phyloP scores from a whole-genome alignment of 1,139 yeast species.

The Sugiyamaella neomexicana region DNA sequence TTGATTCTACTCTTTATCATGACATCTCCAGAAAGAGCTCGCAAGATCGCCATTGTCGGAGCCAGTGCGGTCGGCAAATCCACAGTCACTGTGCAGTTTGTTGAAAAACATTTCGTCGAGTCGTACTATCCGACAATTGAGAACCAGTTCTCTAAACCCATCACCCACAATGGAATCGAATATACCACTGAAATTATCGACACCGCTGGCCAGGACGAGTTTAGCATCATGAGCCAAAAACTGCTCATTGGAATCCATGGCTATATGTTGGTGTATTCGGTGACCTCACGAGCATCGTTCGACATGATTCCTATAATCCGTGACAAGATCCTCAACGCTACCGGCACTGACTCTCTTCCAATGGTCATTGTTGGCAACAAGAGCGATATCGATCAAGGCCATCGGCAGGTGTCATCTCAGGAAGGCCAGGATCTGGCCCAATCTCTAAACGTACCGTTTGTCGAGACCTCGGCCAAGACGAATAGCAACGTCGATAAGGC shows the following conservation, averaged over 20 bases:
- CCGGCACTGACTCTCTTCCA: conserved; percentile 73
- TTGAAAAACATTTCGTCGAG: conserved; percentile 86
- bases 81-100: conserved; percentile 81
- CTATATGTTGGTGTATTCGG: conserved; percentile 77
- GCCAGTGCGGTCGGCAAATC: conserved; percentile 90
- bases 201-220: conserved; percentile 92
- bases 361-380: conserved; percentile 85
- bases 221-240: conserved; percentile 78
- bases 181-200: conserved; percentile 85
- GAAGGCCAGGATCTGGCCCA: conserved; percentile 69
- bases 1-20: neutral
- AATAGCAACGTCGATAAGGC: conserved; percentile 65
- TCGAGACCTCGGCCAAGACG: conserved; percentile 82
- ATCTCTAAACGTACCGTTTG: conserved; percentile 61
- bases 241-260: conserved; percentile 86
- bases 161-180: conserved; percentile 70
- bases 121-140: conserved; percentile 91
- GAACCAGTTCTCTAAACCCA: conserved; percentile 76
- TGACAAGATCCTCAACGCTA: conserved; percentile 77
- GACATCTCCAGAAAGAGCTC: conserved; percentile 45
- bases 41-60: conserved; percentile 87
- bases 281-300: conserved; percentile 75
- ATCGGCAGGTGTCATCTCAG: conserved; percentile 58
- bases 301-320: conserved; percentile 75
- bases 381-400: conserved; percentile 62